A percentile compares a stretch with the other conserved stretches of the same genome.
Evolutionary conservation across 306 rosid species (phyloP).

Genomic region (Acacia melanoxylon): DNA sequence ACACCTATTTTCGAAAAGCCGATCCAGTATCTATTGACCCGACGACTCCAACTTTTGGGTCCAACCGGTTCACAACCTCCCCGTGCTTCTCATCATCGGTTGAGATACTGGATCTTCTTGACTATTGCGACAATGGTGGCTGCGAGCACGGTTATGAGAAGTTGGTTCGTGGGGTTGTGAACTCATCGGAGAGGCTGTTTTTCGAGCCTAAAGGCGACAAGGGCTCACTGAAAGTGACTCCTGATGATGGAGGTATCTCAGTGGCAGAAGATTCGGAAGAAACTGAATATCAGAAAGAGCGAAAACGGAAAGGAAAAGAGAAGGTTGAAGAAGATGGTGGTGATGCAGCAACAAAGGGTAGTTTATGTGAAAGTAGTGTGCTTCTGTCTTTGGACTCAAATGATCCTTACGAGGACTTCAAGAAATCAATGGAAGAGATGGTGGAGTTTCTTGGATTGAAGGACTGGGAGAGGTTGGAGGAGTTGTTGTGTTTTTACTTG

Average conservation of each 20-base stretch:
- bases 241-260: not conserved
- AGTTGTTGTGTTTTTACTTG: not conserved
- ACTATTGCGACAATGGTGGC: not conserved
- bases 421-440: constrained; percentile 65
- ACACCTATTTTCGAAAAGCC: constrained; percentile 45
- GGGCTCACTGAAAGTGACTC: constrained; percentile 4
- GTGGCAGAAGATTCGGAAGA: not conserved
- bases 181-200: constrained; percentile 51
- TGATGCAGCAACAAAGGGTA: not conserved
- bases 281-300: not conserved
- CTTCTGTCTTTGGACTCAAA: constrained; percentile 46
- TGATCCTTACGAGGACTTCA: constrained; percentile 50
- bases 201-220: constrained; percentile 42
- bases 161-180: constrained; percentile 33
- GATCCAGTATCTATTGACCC: not conserved
- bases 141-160: constrained; percentile 33
- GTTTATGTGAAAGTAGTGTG: constrained; percentile 30
- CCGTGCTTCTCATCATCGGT: not conserved
- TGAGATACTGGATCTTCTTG: constrained; percentile 31
- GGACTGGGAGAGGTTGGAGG: constrained; percentile 34
- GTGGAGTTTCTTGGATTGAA: constrained; percentile 19
- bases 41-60: constrained; percentile 23
- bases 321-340: not conserved
- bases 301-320: not conserved
- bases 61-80: not conserved